Conservation (phyloP, 352 stramenopile genomes). For the Phytophthora cactorum region DNA sequence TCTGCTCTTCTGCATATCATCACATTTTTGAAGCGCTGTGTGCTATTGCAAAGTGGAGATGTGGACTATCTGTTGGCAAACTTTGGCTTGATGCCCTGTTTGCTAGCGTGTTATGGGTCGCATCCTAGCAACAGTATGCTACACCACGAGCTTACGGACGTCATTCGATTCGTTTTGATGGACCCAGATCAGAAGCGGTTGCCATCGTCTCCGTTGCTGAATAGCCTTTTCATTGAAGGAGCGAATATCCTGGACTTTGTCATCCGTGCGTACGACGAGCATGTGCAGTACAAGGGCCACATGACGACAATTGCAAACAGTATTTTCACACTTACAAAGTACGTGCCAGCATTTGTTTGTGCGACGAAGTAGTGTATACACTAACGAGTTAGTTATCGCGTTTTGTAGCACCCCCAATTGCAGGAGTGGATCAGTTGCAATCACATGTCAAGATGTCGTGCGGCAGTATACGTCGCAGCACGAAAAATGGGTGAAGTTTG, state of each 20-base stretch:
- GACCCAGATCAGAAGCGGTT: conserved; percentile 86
- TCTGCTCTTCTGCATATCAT: conserved; percentile 79
- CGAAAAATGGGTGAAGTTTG: conserved; percentile 78
- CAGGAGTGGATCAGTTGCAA: conserved; percentile 51
- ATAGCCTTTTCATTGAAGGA: conserved; percentile 73
- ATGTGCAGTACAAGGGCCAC: conserved; percentile 88
- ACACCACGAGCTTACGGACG: conserved; percentile 86
- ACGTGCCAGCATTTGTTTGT: conserved; percentile 28
- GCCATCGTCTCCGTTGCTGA: conserved; percentile 77
- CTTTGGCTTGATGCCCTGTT: conserved; percentile 81
- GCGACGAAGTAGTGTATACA: background rate
- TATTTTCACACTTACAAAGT: conserved; percentile 89
- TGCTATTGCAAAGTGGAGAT: conserved; percentile 80
- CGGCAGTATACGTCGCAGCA: conserved; percentile 76
- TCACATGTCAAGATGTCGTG: conserved; percentile 85
- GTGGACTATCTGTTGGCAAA: conserved; percentile 75
- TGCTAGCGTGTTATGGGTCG: conserved; percentile 78
- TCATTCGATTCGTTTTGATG: conserved; percentile 87
- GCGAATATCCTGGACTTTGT: conserved; percentile 87
- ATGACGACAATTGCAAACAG: conserved; percentile 91
- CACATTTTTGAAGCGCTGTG: conserved; percentile 85
- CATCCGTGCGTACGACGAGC: conserved; percentile 73
- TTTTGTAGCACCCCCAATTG: conserved; percentile 67
- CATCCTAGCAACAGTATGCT: conserved; percentile 85
- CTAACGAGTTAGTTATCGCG: conserved; percentile 15